Conservation (phyloP, 2,329 filamentous ascomycete genomes). For the Diaporthe capsici region DNA sequence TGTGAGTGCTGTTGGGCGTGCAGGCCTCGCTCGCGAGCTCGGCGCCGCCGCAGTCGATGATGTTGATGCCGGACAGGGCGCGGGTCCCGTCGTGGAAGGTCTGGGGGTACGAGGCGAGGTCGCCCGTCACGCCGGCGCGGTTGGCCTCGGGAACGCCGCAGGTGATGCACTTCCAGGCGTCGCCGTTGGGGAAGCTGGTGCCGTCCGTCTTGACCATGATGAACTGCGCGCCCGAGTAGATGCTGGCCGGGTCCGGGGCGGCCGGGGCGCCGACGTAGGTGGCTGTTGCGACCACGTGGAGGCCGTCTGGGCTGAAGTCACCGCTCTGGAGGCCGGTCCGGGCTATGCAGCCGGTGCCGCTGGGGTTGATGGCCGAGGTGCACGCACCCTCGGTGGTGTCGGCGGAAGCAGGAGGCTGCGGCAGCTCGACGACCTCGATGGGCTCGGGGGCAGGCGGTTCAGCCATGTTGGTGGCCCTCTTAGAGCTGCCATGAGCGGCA, state of each 20-base stretch:
- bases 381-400: constrained; percentile 50
- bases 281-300: constrained; percentile 56
- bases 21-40: constrained; percentile 54
- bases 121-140: constrained; percentile 10
- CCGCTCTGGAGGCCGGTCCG: constrained; percentile 46
- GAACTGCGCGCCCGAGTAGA: constrained; percentile 58
- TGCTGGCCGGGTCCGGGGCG: constrained; percentile 55
- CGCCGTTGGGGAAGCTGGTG: constrained; percentile 57
- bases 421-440: constrained; percentile 53
- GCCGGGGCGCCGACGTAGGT: constrained; percentile 59
- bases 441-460: constrained; percentile 50
- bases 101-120: constrained; percentile 56
- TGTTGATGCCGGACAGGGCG: constrained; percentile 51
- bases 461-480: not conserved
- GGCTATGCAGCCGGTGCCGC: constrained; percentile 55
- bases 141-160: constrained; percentile 57
- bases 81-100: constrained; percentile 56
- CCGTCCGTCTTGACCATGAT: constrained; percentile 60
- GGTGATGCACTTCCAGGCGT: constrained; percentile 63
- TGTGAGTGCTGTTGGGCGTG: constrained; percentile 52
- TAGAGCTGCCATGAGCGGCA: not conserved
- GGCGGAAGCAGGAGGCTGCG: constrained; percentile 53
- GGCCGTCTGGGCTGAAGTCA: constrained; percentile 58
- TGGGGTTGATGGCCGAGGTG: constrained; percentile 51
- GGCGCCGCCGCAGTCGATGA: constrained; percentile 55